phyloP scores from a whole-genome alignment of 176 grass and related monocot species.

The Oryza nivara region DNA sequence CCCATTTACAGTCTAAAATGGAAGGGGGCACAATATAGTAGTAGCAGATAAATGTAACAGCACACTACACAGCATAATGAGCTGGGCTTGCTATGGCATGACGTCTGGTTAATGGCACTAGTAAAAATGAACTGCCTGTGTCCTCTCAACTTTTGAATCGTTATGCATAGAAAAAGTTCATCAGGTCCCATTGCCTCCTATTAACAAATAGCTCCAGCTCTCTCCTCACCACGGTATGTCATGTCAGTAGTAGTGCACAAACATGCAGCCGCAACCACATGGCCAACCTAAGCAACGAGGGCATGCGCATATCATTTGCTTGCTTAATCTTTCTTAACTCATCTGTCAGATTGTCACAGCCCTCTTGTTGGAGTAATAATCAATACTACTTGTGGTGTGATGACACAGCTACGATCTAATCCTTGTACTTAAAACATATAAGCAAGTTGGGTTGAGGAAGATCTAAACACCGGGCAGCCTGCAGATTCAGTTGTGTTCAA shows the following conservation, averaged over 20 bases:
- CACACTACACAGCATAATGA: not conserved
- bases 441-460: conserved; percentile 50
- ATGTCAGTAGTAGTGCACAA: not conserved
- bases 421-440: conserved; percentile 38
- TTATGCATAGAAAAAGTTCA: not conserved
- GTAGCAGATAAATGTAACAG: not conserved
- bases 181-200: not conserved
- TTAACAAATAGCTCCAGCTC: not conserved
- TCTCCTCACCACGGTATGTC: not conserved
- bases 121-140: not conserved
- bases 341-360: conserved; percentile 23
- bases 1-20: conserved; percentile 12
- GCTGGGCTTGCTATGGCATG: not conserved
- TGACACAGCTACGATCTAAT: conserved; percentile 52
- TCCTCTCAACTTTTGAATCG: not conserved
- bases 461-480: conserved; percentile 36
- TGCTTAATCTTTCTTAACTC: conserved; percentile 40
- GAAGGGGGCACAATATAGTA: not conserved
- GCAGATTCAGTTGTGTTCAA: conserved; percentile 25
- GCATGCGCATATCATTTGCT: conserved; percentile 35
- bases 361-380: conserved; percentile 27
- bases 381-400: conserved; percentile 17
- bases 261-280: conserved; percentile 40
- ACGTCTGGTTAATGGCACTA: not conserved
- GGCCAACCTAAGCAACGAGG: conserved; percentile 51